Evolutionary conservation across 208 protist genomes (phyloP), one percentile per base, ranked within the genome.

Genomic region (Leishmania lainsoni): DNA sequence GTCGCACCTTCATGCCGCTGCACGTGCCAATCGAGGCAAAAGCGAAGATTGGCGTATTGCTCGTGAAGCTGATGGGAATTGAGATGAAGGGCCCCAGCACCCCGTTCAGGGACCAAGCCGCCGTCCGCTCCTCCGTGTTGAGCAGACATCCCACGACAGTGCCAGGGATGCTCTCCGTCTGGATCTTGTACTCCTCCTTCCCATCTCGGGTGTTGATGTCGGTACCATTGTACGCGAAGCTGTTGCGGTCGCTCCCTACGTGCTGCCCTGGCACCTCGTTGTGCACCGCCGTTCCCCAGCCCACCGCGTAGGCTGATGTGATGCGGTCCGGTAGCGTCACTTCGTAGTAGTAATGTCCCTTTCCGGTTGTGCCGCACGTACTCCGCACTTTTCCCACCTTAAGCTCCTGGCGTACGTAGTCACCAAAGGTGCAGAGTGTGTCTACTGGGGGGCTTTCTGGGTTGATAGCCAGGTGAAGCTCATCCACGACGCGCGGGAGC

Each of bases 301-400:
- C 95, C 45, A 97, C 87, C n/a, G 90, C 94, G 87, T 95, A 97
- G 48, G 92, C 87, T 26, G 88, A 85, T 16, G 81, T 86, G 20
- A 94, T 76, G 65, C 89, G 89, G 49, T 98, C 93, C 3, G 95
- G 91, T 56, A 98, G 87, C 32, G 83, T 85, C 56, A 95, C 91
- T 81, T 98, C 95, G 78, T 96, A 98, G 85, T 98, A 98, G 84
- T 89, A 94, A 63, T 90, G 92, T n/a, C 91, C 91, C 35, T 76
- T 79, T 51, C 66, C 69, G 16, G 54, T 69, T 14, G 89, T 81
- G 17, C 81, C 75, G 75, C 78, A 86, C 20, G 89, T 92, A 83
- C 93, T 96, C 75, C 91, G 91, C 29, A 97, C 87, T 83, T 98
- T 98, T 72, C 95, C 95, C 32, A 98, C 93, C 79, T 93, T 93